Conservation (phyloP, 1,139 yeast genomes). For the Eremothecium cymbalariae region DNA sequence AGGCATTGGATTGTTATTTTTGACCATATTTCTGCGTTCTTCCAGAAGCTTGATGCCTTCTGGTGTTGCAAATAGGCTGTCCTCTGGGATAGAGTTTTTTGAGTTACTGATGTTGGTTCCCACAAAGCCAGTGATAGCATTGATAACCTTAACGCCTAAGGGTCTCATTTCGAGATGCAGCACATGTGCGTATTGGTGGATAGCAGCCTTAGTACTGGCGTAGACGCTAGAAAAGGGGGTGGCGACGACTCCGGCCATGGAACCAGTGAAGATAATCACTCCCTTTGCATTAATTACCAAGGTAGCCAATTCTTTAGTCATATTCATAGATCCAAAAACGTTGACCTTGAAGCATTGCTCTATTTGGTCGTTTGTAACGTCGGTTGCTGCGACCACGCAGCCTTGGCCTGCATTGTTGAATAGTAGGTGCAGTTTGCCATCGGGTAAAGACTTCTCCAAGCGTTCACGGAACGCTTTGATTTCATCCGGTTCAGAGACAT, state of each 20-base stretch:
- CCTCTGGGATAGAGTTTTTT: constrained; percentile 47
- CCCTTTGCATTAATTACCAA: constrained; percentile 62
- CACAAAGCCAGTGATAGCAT: constrained; percentile 63
- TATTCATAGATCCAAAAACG: constrained; percentile 58
- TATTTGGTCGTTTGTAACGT: constrained; percentile 51
- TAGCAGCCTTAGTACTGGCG: constrained; percentile 69
- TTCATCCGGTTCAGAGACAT: constrained; percentile 47
- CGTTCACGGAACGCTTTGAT: constrained; percentile 40
- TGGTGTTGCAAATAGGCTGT: constrained; percentile 47
- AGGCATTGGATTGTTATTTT: constrained; percentile 49
- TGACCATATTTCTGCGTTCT: constrained; percentile 54
- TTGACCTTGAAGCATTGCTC: constrained; percentile 57
- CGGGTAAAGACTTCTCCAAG: constrained; percentile 35
- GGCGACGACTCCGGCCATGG: constrained; percentile 56
- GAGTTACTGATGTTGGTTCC: constrained; percentile 50
- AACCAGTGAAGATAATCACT: constrained; percentile 66
- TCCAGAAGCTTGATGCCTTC: constrained; percentile 44
- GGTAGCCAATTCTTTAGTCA: constrained; percentile 51
- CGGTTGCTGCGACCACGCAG: constrained; percentile 65
- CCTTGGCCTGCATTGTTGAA: constrained; percentile 66
- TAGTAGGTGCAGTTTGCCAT: constrained; percentile 47
- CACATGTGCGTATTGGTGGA: constrained; percentile 58
- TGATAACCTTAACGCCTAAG: constrained; percentile 64
- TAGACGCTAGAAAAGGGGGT: constrained; percentile 68
- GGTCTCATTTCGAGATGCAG: constrained; percentile 64